Conservation (phyloP, 768 basidiomycete species). For the Psilocybe subaeruginosa region DNA sequence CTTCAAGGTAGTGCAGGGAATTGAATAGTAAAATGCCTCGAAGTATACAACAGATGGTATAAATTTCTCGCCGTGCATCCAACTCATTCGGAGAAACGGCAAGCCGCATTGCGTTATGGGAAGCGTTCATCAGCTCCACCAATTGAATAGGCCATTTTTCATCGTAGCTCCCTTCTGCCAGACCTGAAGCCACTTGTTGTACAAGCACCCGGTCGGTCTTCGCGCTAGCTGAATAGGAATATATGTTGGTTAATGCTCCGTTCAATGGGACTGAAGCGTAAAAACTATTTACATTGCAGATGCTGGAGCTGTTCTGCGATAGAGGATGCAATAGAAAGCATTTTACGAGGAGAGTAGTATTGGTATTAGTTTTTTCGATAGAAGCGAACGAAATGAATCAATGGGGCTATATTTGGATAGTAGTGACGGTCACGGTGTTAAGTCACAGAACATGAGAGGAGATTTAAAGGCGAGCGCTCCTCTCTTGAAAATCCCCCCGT, state of each 20-base stretch:
- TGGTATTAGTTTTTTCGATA: not conserved
- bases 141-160: conserved; percentile 26
- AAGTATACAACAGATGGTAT: conserved; percentile 76
- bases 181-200: conserved; percentile 17
- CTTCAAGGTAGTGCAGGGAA: conserved; percentile 33
- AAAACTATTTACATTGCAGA: not conserved
- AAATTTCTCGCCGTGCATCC: conserved; percentile 65
- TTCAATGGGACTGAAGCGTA: not conserved
- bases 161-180: conserved; percentile 12
- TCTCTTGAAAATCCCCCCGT: conserved; percentile 59
- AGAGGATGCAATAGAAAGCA: not conserved
- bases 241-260: not conserved
- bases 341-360: not conserved
- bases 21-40: conserved; percentile 41
- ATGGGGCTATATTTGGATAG: conserved; percentile 17
- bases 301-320: not conserved
- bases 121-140: conserved; percentile 44
- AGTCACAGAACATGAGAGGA: conserved; percentile 49
- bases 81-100: conserved; percentile 33
- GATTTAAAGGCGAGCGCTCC: conserved; percentile 64
- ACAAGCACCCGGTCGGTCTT: conserved; percentile 5
- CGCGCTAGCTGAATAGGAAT: not conserved
- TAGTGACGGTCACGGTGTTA: conserved; percentile 40
- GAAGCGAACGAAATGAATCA: conserved; percentile 10
- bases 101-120: conserved; percentile 55